Evolutionary conservation across 495 filamentous ascomycete species (phyloP).

Genomic region (Lasiosphaeris hirsuta): DNA sequence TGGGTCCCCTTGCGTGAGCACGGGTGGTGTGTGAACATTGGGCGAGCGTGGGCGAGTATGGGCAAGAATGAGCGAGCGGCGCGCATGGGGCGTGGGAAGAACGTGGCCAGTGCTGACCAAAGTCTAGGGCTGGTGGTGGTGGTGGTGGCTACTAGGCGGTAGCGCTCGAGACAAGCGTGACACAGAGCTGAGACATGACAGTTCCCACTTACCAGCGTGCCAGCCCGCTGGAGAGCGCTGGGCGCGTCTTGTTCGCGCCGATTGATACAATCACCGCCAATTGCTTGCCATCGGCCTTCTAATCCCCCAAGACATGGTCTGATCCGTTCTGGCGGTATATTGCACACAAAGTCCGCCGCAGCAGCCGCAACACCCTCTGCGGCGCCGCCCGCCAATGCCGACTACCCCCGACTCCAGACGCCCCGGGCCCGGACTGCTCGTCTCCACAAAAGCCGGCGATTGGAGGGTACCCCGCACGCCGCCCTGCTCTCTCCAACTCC

Average conservation of each 20-base stretch:
- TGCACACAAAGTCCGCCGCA: too few species aligned
- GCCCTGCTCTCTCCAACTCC: not conserved
- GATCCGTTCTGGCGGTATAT: too few species aligned
- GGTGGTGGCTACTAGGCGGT: not conserved
- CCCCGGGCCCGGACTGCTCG: too few species aligned
- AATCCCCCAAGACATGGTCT: not conserved
- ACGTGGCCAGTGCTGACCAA: slow-evolving; percentile 7
- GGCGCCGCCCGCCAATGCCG: not conserved
- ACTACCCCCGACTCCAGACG: not conserved
- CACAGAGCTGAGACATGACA: slow-evolving; percentile 15
- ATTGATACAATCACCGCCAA: not conserved
- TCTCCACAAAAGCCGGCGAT: too few species aligned
- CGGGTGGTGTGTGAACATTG: not conserved
- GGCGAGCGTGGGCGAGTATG: not conserved
- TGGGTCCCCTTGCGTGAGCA: not conserved
- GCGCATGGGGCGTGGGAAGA: not conserved
- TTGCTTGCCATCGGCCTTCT: slow-evolving; percentile 2
- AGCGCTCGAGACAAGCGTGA: slow-evolving; percentile 17
- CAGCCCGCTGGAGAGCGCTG: not conserved
- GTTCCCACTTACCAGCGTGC: slow-evolving; percentile 3
- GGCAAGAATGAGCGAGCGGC: not conserved
- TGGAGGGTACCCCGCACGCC: not conserved
- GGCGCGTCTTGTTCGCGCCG: not conserved
- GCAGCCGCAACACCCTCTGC: not conserved
- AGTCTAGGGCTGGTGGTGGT: not conserved